Evolutionary conservation across 257 asterid genomes (phyloP).

Genomic region (Solanum lignicaule): DNA sequence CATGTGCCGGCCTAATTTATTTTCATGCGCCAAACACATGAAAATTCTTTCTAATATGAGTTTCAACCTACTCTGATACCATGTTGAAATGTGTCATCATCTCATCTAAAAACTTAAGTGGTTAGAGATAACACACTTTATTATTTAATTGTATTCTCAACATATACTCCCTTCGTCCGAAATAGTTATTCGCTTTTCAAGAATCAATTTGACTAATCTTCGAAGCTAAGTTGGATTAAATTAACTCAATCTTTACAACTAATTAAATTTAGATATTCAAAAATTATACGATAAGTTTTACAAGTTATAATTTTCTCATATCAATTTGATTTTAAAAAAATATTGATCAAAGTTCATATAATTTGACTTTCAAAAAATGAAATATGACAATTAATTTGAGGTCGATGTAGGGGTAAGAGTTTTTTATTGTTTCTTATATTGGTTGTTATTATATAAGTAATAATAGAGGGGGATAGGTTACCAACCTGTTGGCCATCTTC

Average conservation of each 20-base stretch:
- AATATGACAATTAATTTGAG: background rate
- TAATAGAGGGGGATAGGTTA: background rate
- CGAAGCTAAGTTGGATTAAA: background rate
- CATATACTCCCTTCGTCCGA: too few relatives aligned
- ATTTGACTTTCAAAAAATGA: background rate
- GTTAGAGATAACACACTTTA: too few relatives aligned
- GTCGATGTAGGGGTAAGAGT: accelerated
- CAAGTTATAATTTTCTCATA: background rate
- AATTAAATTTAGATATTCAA: background rate
- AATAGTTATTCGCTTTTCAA: too few relatives aligned
- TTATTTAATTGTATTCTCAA: too few relatives aligned
- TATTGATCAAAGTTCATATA: background rate
- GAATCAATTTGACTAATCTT: background rate
- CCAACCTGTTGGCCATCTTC: background rate
- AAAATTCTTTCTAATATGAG: too few relatives aligned
- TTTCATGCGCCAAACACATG: too few relatives aligned
- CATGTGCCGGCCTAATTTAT: too few relatives aligned
- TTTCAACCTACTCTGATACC: too few relatives aligned
- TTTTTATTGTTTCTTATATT: background rate
- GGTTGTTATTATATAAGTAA: background rate
- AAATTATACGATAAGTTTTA: background rate
- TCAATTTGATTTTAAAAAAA: background rate
- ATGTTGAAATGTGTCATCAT: too few relatives aligned
- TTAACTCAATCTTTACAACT: background rate
- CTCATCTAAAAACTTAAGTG: too few relatives aligned